Evolutionary conservation across 75 land plant species (phyloP).

Genomic region (Picea sitchensis): DNA sequence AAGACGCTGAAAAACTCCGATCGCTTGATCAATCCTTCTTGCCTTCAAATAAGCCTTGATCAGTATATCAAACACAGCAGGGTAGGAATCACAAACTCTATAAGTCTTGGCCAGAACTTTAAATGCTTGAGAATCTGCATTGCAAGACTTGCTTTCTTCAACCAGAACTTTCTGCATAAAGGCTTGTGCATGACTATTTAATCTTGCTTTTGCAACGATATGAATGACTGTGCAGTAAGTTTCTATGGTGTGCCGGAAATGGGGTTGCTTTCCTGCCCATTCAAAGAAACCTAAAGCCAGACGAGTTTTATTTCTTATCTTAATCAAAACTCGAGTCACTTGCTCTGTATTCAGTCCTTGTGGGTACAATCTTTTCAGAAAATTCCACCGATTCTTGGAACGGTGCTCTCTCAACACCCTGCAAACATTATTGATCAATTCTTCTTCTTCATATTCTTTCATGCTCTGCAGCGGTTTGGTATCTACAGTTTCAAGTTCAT

Average conservation of each 20-base stretch:
- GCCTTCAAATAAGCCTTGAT: conserved; percentile 31
- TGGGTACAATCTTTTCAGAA: conserved; percentile 24
- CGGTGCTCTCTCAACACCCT: conserved; percentile 41
- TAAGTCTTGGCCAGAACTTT: conserved; percentile 36
- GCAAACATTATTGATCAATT: conserved; percentile 28
- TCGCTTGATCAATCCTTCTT: conserved; percentile 27
- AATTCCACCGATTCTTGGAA: conserved; percentile 39
- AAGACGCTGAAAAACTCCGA: conserved; percentile 25
- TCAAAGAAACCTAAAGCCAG: conserved; percentile 36
- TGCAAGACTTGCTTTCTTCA: not conserved
- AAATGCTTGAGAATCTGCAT: conserved; percentile 17
- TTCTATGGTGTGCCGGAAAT: conserved; percentile 31
- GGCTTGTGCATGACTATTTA: conserved; percentile 15
- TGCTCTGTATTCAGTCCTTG: conserved; percentile 26
- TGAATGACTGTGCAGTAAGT: conserved; percentile 47
- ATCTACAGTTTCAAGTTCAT: not conserved
- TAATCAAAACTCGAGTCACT: conserved; percentile 26
- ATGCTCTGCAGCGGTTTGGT: no score
- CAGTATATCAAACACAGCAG: conserved; percentile 62
- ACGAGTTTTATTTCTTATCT: conserved; percentile 13
- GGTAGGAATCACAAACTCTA: conserved; percentile 41
- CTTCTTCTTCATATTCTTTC: conserved; percentile 9
- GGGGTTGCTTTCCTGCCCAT: conserved; percentile 30
- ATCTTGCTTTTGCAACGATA: conserved; percentile 43
- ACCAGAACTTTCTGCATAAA: conserved; percentile 25